Evolutionary conservation across 2,329 filamentous ascomycete species (phyloP).

Genomic region (Allantophomopsis lycopodina): DNA sequence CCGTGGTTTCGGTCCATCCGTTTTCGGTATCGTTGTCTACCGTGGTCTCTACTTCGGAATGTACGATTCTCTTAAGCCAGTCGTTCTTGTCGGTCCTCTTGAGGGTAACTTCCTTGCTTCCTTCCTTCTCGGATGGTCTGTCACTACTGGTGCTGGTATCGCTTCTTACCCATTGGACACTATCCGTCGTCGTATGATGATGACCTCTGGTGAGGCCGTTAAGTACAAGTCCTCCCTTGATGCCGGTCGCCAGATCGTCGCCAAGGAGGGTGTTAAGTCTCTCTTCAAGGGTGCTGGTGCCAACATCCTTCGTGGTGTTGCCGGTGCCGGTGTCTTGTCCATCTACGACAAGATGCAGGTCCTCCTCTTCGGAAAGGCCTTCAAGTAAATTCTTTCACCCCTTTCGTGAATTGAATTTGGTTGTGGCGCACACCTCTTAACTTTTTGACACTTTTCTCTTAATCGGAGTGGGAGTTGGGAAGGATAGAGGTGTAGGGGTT

Average conservation of each 20-base stretch:
- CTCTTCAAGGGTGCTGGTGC: constrained; percentile 99
- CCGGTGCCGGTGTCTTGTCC: constrained; percentile 99
- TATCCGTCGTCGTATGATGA: constrained; percentile 99
- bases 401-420: constrained; percentile 12
- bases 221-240: constrained; percentile 98
- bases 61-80: constrained; percentile 99
- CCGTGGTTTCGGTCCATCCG: constrained; percentile 99
- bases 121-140: constrained; percentile 95
- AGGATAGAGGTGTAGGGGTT: constrained; percentile 6
- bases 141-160: constrained; percentile 99
- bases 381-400: constrained; percentile 41
- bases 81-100: constrained; percentile 80
- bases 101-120: constrained; percentile 99
- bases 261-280: constrained; percentile 94
- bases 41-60: constrained; percentile 99
- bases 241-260: constrained; percentile 90
- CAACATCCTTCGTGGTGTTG: constrained; percentile 99
- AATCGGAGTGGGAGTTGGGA: constrained; percentile 3
- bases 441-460: constrained; percentile 9
- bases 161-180: constrained; percentile 99
- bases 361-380: constrained; percentile 99
- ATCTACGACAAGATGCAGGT: constrained; percentile 99
- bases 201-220: constrained; percentile 94
- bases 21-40: constrained; percentile 99
- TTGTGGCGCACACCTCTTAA: constrained; percentile 4